Conservation (phyloP, 2,329 filamentous ascomycete genomes). For the Xylariaceae sp. region DNA sequence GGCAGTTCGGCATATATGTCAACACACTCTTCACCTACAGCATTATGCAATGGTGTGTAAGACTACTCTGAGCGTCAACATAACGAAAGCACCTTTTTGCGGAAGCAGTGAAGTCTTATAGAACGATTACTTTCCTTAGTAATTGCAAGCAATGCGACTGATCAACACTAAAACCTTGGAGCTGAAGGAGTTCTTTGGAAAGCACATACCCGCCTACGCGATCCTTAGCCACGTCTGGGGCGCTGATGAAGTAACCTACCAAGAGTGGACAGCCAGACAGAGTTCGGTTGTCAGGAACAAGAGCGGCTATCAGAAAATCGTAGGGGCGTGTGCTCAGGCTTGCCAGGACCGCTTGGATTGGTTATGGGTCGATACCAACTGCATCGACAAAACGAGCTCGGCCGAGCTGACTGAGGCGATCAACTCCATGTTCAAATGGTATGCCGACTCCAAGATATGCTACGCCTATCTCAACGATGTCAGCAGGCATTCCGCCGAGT, state of each 20-base stretch:
- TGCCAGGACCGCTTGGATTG: neutral
- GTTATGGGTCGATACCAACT: conserved; percentile 8
- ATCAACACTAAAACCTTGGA: conserved; percentile 3
- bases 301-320: neutral
- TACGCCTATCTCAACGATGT: conserved; percentile 7
- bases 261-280: neutral
- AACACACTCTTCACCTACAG: too few species aligned
- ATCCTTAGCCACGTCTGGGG: conserved; percentile 7
- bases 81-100: too few species aligned
- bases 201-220: neutral
- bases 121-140: too few species aligned
- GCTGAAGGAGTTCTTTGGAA: conserved; percentile 4
- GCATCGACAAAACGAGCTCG: conserved; percentile 4
- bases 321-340: neutral
- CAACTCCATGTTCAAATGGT: conserved; percentile 9
- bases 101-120: too few species aligned
- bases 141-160: conserved; percentile 1
- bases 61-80: too few species aligned
- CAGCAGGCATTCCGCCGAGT: neutral
- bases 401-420: conserved; percentile 4
- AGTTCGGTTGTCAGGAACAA: neutral
- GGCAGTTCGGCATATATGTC: too few species aligned
- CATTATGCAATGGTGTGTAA: too few species aligned
- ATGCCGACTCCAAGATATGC: neutral
- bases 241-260: neutral